Base-by-base conservation (phyloP, 1,139 yeast species). In the Kurtzmaniella quercitrusa region DNA sequence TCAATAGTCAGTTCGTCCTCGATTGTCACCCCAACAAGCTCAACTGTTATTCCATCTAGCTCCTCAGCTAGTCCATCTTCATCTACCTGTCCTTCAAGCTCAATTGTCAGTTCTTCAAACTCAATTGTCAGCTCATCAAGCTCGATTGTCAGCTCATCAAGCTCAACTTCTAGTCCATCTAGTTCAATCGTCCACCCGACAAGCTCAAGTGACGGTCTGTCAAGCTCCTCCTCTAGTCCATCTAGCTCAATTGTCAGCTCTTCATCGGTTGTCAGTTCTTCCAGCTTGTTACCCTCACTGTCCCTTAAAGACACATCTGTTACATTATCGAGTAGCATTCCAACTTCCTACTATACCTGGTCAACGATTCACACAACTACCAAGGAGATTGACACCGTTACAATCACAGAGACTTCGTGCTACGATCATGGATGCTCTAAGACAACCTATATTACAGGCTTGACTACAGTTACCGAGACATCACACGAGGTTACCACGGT, bases 391-490 rank as follows among this genome's bases (percentile, higher is more conserved):
- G 23, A 15, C 9, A 44, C 44, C 8, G 21, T 16, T 3, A 14
- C 33, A 15, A 17, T 41, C 14, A 37, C 44, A 2, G 14, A 15
- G 12, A 41, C 41, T 15, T 31, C 41, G 40, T 51, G 66, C 44
- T 43, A 51, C 47, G 53, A 53, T 57, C 39, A 55, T 54, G 47
- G 53, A 52, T 55, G 65, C 55, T 34, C 55, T 38, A 46, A 41
- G 38, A 40, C 54, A 40, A 51, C 62, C 37, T 55, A 58, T 23
- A 56, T 68, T 36, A 65, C 72, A n/a, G 72, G 70, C 42, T 45
- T 53, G 15, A 47, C 46, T 14, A 45, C 44, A 18, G 51, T 53
- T 10, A 54, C 58, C 14, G 46, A 44, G 34, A 54, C 57, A 33
- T 44, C 44, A 16, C 50, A 49, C 25, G 54, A 49, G 34, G 12